Percentiles rank a stretch among this genome's conserved stretches.
Evolutionary conservation across 257 asterid genomes (phyloP).

Genomic region (Avicennia marina): DNA sequence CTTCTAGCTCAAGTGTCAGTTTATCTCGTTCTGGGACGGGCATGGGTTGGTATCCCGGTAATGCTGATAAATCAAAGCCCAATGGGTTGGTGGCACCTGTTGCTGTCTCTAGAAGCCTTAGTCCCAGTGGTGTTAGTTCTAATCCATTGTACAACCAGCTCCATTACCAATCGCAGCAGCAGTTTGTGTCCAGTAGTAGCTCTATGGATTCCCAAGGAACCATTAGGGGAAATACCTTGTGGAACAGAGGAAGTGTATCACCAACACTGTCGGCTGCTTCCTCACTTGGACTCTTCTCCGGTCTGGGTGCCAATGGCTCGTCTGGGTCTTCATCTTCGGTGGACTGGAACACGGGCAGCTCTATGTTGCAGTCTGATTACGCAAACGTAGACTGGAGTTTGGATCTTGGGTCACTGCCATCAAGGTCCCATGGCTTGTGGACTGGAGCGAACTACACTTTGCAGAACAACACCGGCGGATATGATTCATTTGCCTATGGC

Average conservation of each 20-base stretch:
- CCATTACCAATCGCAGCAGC: slow-evolving; percentile 43
- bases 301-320: slow-evolving; percentile 34
- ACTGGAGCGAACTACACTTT: slow-evolving; percentile 32
- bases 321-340: slow-evolving; percentile 46
- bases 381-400: slow-evolving; percentile 61
- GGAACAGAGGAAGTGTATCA: slow-evolving; percentile 41
- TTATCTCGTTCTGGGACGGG: slow-evolving; percentile 45
- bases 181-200: slow-evolving; percentile 29
- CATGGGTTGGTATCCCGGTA: slow-evolving; percentile 43
- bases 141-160: slow-evolving; percentile 35
- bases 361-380: slow-evolving; percentile 43
- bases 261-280: slow-evolving; percentile 58
- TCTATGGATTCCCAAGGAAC: slow-evolving; percentile 28
- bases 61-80: slow-evolving; percentile 29
- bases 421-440: slow-evolving; percentile 42
- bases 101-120: slow-evolving; percentile 34
- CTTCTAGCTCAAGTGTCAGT: slow-evolving; percentile 36
- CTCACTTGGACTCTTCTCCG: slow-evolving; percentile 59
- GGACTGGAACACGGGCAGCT: slow-evolving; percentile 54
- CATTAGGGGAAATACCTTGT: slow-evolving; percentile 31
- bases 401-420: slow-evolving; percentile 32
- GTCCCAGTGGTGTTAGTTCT: slow-evolving; percentile 34
- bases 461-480: slow-evolving; percentile 34
- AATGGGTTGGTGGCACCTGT: slow-evolving; percentile 34
- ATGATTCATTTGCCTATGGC: slow-evolving; percentile 50